Percentiles rank a stretch among this genome's conserved stretches.
Conservation (phyloP, 768 basidiomycete species). For the Amanita rubescens region DNA sequence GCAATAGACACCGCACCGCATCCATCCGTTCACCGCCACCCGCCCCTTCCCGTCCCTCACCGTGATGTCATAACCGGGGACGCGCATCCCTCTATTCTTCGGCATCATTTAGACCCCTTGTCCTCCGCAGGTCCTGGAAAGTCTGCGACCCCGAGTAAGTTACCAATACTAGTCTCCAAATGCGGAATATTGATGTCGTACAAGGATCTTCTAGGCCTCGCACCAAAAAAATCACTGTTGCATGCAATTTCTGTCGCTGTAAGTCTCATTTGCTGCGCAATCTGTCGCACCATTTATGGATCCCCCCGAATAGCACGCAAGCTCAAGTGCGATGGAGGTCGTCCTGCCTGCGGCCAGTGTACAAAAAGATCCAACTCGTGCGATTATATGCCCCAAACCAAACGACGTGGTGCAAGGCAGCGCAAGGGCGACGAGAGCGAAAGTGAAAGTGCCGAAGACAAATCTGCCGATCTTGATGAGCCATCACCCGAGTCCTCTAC, state of each 20-base stretch:
- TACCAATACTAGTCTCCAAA: conserved; percentile 11
- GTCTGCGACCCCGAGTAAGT: conserved; percentile 22
- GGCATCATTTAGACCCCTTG: conserved; percentile 34
- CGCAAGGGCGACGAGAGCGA: conserved; percentile 64
- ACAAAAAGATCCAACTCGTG: conserved; percentile 70
- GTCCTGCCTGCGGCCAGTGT: conserved; percentile 79
- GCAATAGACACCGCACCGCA: conserved; percentile 57
- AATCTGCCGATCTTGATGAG: conserved; percentile 43
- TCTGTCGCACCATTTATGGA: conserved; percentile 10
- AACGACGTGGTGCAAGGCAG: conserved; percentile 55
- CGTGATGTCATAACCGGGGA: conserved; percentile 42
- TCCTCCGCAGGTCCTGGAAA: conserved; percentile 27
- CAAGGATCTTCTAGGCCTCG: conserved; percentile 59
- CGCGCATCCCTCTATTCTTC: conserved; percentile 34
- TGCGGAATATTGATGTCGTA: conserved; percentile 6
- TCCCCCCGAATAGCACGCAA: conserved; percentile 57
- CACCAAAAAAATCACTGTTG: conserved; percentile 82
- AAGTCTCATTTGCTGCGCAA: conserved; percentile 25
- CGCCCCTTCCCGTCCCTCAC: conserved; percentile 33
- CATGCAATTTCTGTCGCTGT: conserved; percentile 91
- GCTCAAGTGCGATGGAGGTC: conserved; percentile 82
- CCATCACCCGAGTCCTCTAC: conserved; percentile 50
- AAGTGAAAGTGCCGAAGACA: conserved; percentile 56
- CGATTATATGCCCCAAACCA: conserved; percentile 74
- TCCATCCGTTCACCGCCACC: conserved; percentile 35